These are phyloP conservation scores for Afroboletus lepidellus DNA, from an alignment of 1,284 basidiomycete genomes.

Conservation along the genomic window DNA sequence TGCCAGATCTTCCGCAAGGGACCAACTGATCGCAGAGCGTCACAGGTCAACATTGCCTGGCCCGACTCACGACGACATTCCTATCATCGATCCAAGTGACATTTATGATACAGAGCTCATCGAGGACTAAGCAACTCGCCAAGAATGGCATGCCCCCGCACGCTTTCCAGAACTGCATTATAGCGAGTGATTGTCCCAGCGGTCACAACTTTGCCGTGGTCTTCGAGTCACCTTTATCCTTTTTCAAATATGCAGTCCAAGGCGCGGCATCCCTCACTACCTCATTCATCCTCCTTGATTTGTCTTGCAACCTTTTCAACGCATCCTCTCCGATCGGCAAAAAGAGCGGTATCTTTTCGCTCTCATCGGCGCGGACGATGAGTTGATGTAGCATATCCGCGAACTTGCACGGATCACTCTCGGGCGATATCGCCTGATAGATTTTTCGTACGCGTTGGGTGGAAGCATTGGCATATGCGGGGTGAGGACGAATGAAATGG, in stretches of 20 bases:
- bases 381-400: constrained; percentile 9
- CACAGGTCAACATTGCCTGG: no score
- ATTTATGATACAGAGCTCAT: no score
- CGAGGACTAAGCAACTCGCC: no score
- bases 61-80: no score
- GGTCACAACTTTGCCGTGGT: constrained; percentile 7
- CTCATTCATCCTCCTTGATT: background rate
- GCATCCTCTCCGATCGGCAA: constrained; percentile 19
- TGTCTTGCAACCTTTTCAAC: constrained; percentile 5
- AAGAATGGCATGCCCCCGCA: no score
- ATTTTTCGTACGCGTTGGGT: background rate
- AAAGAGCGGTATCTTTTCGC: constrained; percentile 9
- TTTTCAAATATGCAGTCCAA: constrained; percentile 21
- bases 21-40: no score
- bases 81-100: no score
- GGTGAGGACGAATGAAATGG: constrained; percentile 4
- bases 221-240: no score
- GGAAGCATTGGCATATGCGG: constrained; percentile 14
- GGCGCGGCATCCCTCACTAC: background rate
- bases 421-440: background rate
- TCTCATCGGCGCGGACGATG: background rate
- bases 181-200: no score
- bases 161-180: no score
- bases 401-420: constrained; percentile 21
- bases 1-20: no score